Conservation (phyloP, 2,329 filamentous ascomycete species). For the Myriangium duriaei region DNA sequence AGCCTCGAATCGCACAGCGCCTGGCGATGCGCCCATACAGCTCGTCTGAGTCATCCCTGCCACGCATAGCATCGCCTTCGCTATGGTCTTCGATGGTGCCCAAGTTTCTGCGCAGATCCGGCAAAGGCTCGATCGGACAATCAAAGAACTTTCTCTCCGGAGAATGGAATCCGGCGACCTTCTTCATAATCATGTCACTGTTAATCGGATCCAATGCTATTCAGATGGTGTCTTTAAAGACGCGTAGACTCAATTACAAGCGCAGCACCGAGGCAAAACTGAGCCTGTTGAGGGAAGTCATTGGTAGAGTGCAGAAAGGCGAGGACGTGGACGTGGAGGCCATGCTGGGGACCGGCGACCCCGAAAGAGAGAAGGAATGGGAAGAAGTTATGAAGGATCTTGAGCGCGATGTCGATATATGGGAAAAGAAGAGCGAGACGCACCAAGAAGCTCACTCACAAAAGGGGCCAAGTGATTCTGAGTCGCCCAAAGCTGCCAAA, state of each 20-base stretch:
- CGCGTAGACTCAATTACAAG: constrained; percentile 58
- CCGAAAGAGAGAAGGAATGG: constrained; percentile 70
- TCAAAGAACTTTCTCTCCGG: constrained; percentile 16
- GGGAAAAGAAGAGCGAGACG: constrained; percentile 15
- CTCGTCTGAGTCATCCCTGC: constrained; percentile 13
- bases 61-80: constrained; percentile 22
- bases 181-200: constrained; percentile 55
- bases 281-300: constrained; percentile 58
- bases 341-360: constrained; percentile 65
- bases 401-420: constrained; percentile 21
- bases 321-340: constrained; percentile 78
- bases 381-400: constrained; percentile 54
- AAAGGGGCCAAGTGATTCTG: neutral
- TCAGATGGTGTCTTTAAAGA: constrained; percentile 71
- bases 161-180: constrained; percentile 45
- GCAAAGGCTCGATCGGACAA: constrained; percentile 13
- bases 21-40: constrained; percentile 2
- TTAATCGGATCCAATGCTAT: constrained; percentile 94
- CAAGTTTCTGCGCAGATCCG: constrained; percentile 19
- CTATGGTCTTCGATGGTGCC: constrained; percentile 26
- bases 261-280: constrained; percentile 72
- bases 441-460: neutral
- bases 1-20: neutral
- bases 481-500: no score
- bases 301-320: constrained; percentile 56